Evolutionary conservation across 768 basidiomycete species (phyloP).

Genomic region (Flagelloscypha sp.): DNA sequence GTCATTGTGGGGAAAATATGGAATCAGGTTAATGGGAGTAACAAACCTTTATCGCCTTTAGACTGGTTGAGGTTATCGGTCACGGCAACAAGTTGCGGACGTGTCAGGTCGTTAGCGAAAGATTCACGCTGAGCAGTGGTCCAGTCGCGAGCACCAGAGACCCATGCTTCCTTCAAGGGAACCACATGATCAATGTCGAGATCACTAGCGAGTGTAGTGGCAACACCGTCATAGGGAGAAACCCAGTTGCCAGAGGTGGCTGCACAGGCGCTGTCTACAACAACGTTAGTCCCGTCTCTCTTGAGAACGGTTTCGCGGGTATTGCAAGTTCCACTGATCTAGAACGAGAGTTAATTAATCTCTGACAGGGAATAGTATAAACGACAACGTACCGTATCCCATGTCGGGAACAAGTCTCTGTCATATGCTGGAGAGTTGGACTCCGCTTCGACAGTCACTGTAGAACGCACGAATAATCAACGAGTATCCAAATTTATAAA

Average conservation of each 20-base stretch:
- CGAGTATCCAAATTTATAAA: not conserved
- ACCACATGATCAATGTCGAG: conserved; percentile 52
- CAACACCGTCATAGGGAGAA: conserved; percentile 41
- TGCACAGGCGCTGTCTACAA: conserved; percentile 29
- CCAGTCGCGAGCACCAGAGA: conserved; percentile 48
- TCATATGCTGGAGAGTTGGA: conserved; percentile 34
- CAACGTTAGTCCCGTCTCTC: conserved; percentile 28
- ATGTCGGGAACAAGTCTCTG: conserved; percentile 35
- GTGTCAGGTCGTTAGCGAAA: conserved; percentile 47
- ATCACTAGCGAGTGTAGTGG: conserved; percentile 35
- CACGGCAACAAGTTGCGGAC: conserved; percentile 47
- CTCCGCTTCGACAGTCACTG: conserved; percentile 32
- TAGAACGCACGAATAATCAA: not conserved
- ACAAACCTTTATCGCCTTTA: conserved; percentile 39
- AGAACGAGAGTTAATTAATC: not conserved
- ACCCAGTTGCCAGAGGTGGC: conserved; percentile 44
- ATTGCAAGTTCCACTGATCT: conserved; percentile 45
- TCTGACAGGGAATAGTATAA: not conserved
- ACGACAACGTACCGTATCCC: conserved; percentile 28
- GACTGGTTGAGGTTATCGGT: conserved; percentile 38
- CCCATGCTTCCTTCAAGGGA: conserved; percentile 50
- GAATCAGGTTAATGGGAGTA: not conserved
- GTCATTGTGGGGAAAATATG: not conserved
- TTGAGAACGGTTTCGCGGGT: conserved; percentile 35
- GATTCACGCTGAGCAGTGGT: conserved; percentile 40